Evolutionary conservation across 2,329 filamentous ascomycete genomes (phyloP), one percentile per base, ranked within the genome.

Genomic region (Botrytis byssoidea): DNA sequence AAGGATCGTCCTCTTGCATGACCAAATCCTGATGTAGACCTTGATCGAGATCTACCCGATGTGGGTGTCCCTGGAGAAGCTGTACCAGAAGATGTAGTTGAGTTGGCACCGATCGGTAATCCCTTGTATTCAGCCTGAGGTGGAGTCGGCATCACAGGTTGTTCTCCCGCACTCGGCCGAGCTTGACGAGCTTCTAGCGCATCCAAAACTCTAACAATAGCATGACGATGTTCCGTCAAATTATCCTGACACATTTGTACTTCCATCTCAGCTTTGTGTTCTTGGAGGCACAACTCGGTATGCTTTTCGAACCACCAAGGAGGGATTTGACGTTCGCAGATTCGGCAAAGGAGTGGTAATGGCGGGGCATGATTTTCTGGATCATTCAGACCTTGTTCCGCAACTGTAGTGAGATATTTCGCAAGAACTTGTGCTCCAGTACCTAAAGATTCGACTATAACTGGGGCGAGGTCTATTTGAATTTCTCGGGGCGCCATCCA

Each of bases 271-370:
- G 96, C 95, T 70, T 93, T 91, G 81, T 99, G 96, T 81, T 99
- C 96, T 81, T 98, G 95, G 72, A 98, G 86, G 80, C 96, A 99
- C 32, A 98, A 85, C 79, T 99, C 97, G 2, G 95, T 97, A 82
- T 99, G 96, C 83, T 98, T 99, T 83, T 99, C 96, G 79, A 99
- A 99, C 97, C 96, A 99, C 96, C 96, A 99, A 0, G 95, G 94
- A 7, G 94, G 94, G 75, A 99, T 98, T 76, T 98, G 94, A 71
- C 96, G 93, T 82, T 99, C 96, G 82, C 96, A 99, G 72, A 99
- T 98, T 70, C 96, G 94, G 82, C 96, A 99, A 25, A 99, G 88
- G 7, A 98, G 92, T 0, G 94, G 93, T 18, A 90, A 86, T 0
- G 95, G 94, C 4, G 94, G 93, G 16, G 94, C 91, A 81, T 95